phyloP scores from a whole-genome alignment of 1,284 basidiomycete genomes.

The Porogramme epimiltina region DNA sequence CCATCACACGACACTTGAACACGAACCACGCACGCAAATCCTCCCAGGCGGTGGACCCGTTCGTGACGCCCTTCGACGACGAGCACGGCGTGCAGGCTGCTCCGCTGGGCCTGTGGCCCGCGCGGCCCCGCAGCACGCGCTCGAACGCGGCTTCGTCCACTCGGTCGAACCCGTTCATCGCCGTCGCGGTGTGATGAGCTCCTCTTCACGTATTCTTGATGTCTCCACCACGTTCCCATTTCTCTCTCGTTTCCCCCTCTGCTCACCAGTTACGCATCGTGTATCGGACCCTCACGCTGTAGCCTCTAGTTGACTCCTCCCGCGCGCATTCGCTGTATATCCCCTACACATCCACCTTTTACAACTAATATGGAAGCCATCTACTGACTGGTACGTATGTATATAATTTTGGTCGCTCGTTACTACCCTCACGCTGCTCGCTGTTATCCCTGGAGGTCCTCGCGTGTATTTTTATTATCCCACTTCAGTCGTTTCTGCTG shows the following conservation, averaged over 20 bases:
- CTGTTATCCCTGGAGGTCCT: slow-evolving; percentile 6
- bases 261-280: slow-evolving; percentile 1
- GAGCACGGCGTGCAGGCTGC: slow-evolving; percentile 36
- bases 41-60: slow-evolving; percentile 52
- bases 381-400: neutral
- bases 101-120: slow-evolving; percentile 3
- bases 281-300: slow-evolving; percentile 2
- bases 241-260: neutral
- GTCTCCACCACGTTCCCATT: neutral
- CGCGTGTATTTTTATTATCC: slow-evolving; percentile 10
- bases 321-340: too few species aligned
- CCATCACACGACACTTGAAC: slow-evolving; percentile 48
- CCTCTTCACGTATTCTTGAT: neutral
- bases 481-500: neutral
- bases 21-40: slow-evolving; percentile 46
- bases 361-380: too few species aligned
- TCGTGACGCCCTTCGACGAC: slow-evolving; percentile 79
- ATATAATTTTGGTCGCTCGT: slow-evolving; percentile 5
- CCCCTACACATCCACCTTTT: too few species aligned
- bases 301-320: slow-evolving; percentile 9
- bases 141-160: too few species aligned
- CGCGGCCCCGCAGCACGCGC: neutral
- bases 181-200: slow-evolving; percentile 23
- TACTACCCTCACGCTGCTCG: neutral
- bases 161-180: slow-evolving; percentile 16